Conservation (phyloP, 768 basidiomycete species). For the Megacollybia marginata region DNA sequence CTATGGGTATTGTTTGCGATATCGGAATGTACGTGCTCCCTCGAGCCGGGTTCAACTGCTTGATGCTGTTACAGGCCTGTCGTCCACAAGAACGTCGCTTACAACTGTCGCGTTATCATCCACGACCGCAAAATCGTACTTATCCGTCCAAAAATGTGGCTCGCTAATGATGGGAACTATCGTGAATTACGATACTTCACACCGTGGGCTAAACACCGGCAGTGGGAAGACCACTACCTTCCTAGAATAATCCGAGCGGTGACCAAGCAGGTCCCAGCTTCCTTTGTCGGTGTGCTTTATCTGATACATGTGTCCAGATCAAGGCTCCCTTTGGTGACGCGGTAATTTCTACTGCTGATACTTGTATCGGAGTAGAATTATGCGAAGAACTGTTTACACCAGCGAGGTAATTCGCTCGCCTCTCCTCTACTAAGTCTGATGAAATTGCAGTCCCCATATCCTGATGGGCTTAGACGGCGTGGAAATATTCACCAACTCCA, state of each 20-base stretch:
- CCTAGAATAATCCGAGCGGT: slow-evolving; percentile 84
- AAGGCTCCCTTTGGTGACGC: slow-evolving; percentile 97
- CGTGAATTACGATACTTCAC: slow-evolving; percentile 87
- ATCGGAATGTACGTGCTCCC: slow-evolving; percentile 75
- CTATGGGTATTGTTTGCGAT: slow-evolving; percentile 87
- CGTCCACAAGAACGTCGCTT: slow-evolving; percentile 95
- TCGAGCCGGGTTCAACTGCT: background rate
- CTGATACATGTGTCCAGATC: slow-evolving; percentile 31
- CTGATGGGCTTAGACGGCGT: slow-evolving; percentile 97
- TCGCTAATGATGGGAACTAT: slow-evolving; percentile 98
- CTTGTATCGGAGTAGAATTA: slow-evolving; percentile 93
- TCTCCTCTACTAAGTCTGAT: background rate
- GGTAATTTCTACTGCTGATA: slow-evolving; percentile 87
- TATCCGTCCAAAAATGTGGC: slow-evolving; percentile 99
- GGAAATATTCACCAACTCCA: slow-evolving; percentile 98
- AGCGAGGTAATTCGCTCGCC: slow-evolving; percentile 61
- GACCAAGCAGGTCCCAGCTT: slow-evolving; percentile 67
- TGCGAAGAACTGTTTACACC: slow-evolving; percentile 99
- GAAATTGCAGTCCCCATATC: slow-evolving; percentile 75
- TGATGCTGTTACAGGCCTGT: slow-evolving; percentile 65
- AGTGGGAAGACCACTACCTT: slow-evolving; percentile 88
- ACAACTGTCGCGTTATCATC: slow-evolving; percentile 92
- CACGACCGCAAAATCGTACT: slow-evolving; percentile 82
- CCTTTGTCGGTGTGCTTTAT: too few relatives aligned
- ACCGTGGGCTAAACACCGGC: slow-evolving; percentile 85